phyloP scores from a whole-genome alignment of 2,329 filamentous ascomycete genomes.

The Dothideomycetidae sp. region DNA sequence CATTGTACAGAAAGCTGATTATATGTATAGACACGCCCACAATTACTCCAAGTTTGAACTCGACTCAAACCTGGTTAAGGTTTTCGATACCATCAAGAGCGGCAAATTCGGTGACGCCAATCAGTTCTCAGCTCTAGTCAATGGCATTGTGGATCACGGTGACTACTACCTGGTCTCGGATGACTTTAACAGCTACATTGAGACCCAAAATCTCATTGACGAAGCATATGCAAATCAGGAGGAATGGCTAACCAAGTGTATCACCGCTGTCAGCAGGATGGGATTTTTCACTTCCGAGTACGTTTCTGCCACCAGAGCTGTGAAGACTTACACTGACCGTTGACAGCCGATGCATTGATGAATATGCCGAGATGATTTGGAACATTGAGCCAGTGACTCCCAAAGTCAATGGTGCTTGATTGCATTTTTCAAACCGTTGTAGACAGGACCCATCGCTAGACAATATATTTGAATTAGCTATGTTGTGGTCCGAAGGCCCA shows the following conservation, averaged over 20 bases:
- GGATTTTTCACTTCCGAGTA: slow-evolving; percentile 86
- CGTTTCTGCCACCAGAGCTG: no score
- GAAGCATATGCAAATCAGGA: slow-evolving; percentile 85
- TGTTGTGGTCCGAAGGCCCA: no score
- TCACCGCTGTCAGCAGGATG: slow-evolving; percentile 81
- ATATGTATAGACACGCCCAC: no score
- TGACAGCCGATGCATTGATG: slow-evolving; percentile 63
- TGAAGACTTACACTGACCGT: background rate
- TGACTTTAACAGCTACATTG: slow-evolving; percentile 88
- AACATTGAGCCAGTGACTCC: slow-evolving; percentile 69
- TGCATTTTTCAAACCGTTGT: no score
- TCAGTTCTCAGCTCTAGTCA: slow-evolving; percentile 69
- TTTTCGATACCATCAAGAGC: slow-evolving; percentile 70
- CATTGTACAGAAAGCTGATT: no score
- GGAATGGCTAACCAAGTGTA: slow-evolving; percentile 81
- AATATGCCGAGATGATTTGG: slow-evolving; percentile 97
- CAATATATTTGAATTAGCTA: no score
- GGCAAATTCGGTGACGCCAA: slow-evolving; percentile 67
- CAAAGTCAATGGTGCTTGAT: slow-evolving; percentile 13
- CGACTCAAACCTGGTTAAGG: slow-evolving; percentile 60
- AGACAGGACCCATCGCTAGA: no score
- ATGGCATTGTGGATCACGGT: slow-evolving; percentile 78
- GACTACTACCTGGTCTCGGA: slow-evolving; percentile 97
- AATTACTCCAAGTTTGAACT: slow-evolving; percentile 67
- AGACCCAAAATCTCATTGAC: slow-evolving; percentile 83